Base-by-base conservation (phyloP, 177 flowering plant genomes). In the Vitis hybrid region DNA sequence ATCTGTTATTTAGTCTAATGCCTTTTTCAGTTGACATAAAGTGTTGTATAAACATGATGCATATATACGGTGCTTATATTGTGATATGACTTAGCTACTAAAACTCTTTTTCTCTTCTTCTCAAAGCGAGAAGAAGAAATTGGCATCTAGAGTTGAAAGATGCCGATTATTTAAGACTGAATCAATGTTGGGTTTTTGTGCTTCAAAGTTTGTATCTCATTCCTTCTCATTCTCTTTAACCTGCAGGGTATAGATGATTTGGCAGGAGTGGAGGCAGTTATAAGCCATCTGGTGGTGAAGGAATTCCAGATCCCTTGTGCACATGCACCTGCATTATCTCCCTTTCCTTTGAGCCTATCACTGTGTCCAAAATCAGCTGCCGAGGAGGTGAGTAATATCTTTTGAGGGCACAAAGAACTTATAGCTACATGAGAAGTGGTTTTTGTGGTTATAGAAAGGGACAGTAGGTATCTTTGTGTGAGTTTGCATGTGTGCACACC, bases 211-310 rank as follows among this genome's bases (percentile, higher is more conserved):
- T 11, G 11, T 20, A 50, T 67, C 3, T 57, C 10, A 51, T 47
- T 57, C 19, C 52, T 38, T 60, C 9, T 62, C 57, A 12, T 66
- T 7, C 12, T 33, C 28, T 15, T 62, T 15, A 14, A 13, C 59
- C 33, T 76, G 68, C 75, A 93, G 98, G 98, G 95, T 51, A 73
- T 93, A 70, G 98, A 93, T 80, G 56, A 81, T 71, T 75, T 91
- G 77, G 96, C 96, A 9, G 95, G 98, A 67, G 93, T 90, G 20
- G 98, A 93, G 77, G 96, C 96, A 53, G 73, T 93, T 54, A 93
- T 93, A 66, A 93, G 98, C 73, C 98, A 93, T 82, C 73, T 89
- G 64, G 94, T 91, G 64, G 97, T 92, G 68, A 83, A 82, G 83
- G 88, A 91, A 71, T 91, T 89, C 58, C 86, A 81, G 62, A 89